Evolutionary conservation across 495 filamentous ascomycete species (phyloP).

Genomic region (Parathielavia hyrcaniae): DNA sequence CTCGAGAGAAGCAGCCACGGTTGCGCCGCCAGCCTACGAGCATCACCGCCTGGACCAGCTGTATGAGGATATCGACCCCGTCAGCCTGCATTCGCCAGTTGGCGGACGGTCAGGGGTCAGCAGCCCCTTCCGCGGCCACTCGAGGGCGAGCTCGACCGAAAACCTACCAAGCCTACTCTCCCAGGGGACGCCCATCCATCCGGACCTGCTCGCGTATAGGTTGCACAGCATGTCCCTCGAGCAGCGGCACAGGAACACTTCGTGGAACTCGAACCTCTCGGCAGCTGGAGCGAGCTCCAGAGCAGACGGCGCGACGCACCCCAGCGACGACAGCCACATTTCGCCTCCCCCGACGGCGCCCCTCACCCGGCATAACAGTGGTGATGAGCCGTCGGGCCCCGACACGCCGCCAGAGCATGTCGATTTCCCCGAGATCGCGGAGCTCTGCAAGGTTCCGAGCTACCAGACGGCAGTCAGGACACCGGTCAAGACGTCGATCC

Average conservation of each 20-base stretch:
- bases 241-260: slow-evolving; percentile 33
- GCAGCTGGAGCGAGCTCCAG: slow-evolving; percentile 23
- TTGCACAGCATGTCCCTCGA: slow-evolving; percentile 53
- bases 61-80: slow-evolving; percentile 75
- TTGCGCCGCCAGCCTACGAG: slow-evolving; percentile 82
- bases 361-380: slow-evolving; percentile 55
- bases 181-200: slow-evolving; percentile 48
- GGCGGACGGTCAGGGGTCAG: slow-evolving; percentile 60
- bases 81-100: slow-evolving; percentile 65
- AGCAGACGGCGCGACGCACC: slow-evolving; percentile 32
- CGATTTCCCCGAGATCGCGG: slow-evolving; percentile 56
- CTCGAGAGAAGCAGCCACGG: slow-evolving; percentile 34
- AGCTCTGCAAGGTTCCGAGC: slow-evolving; percentile 68
- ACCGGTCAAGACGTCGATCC: slow-evolving; percentile 39
- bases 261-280: slow-evolving; percentile 29
- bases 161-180: slow-evolving; percentile 52
- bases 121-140: slow-evolving; percentile 70
- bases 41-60: slow-evolving; percentile 81
- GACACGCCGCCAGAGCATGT: slow-evolving; percentile 49
- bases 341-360: slow-evolving; percentile 34
- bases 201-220: slow-evolving; percentile 57
- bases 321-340: slow-evolving; percentile 26
- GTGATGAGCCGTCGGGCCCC: slow-evolving; percentile 39
- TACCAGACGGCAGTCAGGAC: slow-evolving; percentile 70
- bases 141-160: slow-evolving; percentile 69